Evolutionary conservation across 140 eudicot species (phyloP), one percentile per base, ranked within the genome.

Genomic region (Bidens hawaiensis): DNA sequence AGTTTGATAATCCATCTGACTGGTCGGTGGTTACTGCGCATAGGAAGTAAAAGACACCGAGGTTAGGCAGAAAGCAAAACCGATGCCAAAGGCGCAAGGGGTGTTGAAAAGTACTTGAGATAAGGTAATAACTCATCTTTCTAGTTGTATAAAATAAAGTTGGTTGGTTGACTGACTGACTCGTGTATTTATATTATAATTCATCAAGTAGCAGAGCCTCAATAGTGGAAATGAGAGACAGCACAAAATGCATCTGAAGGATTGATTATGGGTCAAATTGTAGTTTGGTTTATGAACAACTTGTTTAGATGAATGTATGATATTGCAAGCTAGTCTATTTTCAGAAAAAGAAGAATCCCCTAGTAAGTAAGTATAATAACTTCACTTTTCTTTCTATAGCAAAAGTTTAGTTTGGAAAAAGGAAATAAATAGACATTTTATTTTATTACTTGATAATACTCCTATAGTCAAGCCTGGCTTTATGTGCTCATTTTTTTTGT

Each of bases 41-140:
- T 61, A 79, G 82, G 82, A 69, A 52, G 76, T 68, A 48, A 82
- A 79, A 69, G 83, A 80, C 17, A 69, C 77, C n/a, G 85, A 17
- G 60, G 60, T 64, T 23, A 72, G 71, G 58, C 82, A 80, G 52
- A 75, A 77, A 72, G 80, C 76, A 75, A 77, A 79, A 41, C 81
- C 82, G 30, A 31, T 81, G 61, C 84, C 88, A 15, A 73, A 59
- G 53, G 72, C 62, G n/a, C 82, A 67, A 59, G 67, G 76, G 27
- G 34, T 59, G 23, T 64, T 73, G 1, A 81, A 62, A 71, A 61
- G 51, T 45, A 64, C 75, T 61, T 65, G 55, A 34, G 83, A 51
- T 6, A 85, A 85, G 85, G 86, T 77, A 74, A 22, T 22, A 36
- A 10, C 12, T 36, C 13, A 36, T 36, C 11, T 36, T 9, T 9